Percentiles rank a stretch among this genome's conserved stretches.
Evolutionary conservation across 768 basidiomycete species (phyloP).

Genomic region (Mycena haematopus): DNA sequence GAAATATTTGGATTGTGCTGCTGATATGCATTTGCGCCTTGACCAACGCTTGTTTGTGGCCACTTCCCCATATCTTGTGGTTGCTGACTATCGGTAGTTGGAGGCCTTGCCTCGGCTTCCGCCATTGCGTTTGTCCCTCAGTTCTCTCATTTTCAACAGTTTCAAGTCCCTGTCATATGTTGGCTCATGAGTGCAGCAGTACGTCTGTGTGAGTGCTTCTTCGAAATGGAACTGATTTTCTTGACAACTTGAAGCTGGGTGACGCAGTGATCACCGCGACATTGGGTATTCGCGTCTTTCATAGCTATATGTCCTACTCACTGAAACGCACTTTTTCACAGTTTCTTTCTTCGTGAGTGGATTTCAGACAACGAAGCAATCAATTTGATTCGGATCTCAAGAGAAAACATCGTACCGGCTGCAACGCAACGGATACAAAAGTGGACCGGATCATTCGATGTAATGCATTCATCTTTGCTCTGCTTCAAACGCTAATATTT

Average conservation of each 20-base stretch:
- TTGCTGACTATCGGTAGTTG: constrained; percentile 11
- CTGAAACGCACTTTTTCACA: neutral
- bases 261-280: constrained; percentile 37
- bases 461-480: constrained; percentile 22
- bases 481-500: neutral
- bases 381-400: constrained; percentile 20
- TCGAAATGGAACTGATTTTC: neutral
- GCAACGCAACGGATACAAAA: constrained; percentile 42
- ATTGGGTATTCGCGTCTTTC: neutral
- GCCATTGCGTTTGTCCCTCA: constrained; percentile 30
- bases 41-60: constrained; percentile 28
- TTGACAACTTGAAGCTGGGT: constrained; percentile 16
- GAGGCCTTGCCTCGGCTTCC: constrained; percentile 31
- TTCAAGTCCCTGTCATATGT: constrained; percentile 29
- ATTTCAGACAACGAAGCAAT: neutral
- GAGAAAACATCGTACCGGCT: constrained; percentile 45
- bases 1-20: constrained; percentile 19
- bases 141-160: constrained; percentile 34
- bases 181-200: constrained; percentile 28
- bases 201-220: neutral
- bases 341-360: constrained; percentile 26
- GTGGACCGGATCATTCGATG: constrained; percentile 45
- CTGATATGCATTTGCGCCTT: constrained; percentile 26
- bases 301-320: neutral
- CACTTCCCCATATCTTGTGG: neutral